These are phyloP conservation scores for Cephalotrichum gorgonifer DNA, from an alignment of 2,329 filamentous ascomycete species.

Conservation along the genomic window DNA sequence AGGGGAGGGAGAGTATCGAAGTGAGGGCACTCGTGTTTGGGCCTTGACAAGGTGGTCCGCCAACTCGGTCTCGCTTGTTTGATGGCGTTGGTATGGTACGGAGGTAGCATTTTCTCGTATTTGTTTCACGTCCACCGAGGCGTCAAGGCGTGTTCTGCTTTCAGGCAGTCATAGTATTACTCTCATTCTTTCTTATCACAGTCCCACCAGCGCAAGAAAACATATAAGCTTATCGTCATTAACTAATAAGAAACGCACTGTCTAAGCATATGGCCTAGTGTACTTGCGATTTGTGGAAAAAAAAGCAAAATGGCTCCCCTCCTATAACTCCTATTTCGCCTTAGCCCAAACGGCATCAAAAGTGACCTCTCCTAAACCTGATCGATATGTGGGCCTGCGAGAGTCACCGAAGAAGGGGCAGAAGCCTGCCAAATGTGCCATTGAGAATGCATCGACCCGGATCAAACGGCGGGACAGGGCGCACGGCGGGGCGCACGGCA, in stretches of 20 bases:
- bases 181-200: background rate
- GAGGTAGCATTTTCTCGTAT: too few relatives aligned
- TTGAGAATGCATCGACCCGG: background rate
- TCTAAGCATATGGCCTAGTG: background rate
- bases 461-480: background rate
- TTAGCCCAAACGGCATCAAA: background rate
- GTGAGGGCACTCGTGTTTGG: conserved; percentile 79
- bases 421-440: background rate
- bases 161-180: background rate
- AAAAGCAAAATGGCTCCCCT: background rate
- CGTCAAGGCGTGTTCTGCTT: background rate
- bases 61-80: background rate
- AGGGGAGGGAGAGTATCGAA: conserved; percentile 78
- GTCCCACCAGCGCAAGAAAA: background rate
- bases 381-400: too few relatives aligned
- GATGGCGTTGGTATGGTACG: background rate
- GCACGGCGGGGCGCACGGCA: background rate
- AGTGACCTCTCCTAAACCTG: background rate
- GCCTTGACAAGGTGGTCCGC: too few relatives aligned
- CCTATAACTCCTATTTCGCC: background rate
- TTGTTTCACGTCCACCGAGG: too few relatives aligned
- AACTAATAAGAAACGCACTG: background rate
- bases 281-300: background rate
- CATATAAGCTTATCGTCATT: background rate
- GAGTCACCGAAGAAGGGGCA: background rate